Percentiles rank a stretch among this genome's conserved stretches.
Evolutionary conservation across 208 protist species (phyloP).

Genomic region (Histomonas meleagridis): DNA sequence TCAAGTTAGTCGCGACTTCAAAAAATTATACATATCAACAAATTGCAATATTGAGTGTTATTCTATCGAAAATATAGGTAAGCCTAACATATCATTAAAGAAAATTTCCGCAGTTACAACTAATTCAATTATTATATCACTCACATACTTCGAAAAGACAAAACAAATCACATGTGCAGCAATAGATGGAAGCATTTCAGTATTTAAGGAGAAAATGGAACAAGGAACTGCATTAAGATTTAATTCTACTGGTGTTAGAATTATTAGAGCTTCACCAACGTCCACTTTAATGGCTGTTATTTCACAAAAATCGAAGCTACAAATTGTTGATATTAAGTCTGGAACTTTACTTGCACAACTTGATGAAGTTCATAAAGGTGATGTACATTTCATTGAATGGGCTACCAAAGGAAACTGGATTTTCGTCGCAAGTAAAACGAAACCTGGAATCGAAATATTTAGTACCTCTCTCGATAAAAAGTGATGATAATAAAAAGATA

Average conservation of each 20-base stretch:
- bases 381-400: not conserved
- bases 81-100: not conserved
- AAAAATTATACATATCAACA: too few species aligned
- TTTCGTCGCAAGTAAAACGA: not conserved
- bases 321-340: not conserved
- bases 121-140: not conserved
- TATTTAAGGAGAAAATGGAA: not conserved
- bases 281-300: not conserved
- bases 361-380: not conserved
- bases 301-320: not conserved
- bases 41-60: not conserved
- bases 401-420: not conserved
- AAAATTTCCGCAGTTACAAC: not conserved
- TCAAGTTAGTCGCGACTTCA: not conserved
- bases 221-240: not conserved
- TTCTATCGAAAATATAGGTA: not conserved
- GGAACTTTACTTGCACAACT: not conserved
- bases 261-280: not conserved
- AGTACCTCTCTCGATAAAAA: not conserved
- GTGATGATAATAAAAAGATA: not conserved
- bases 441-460: not conserved
- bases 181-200: not conserved
- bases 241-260: not conserved
- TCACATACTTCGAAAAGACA: not conserved
- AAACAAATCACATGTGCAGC: not conserved